A percentile compares a stretch with the other conserved stretches of the same genome.
phyloP scores from a whole-genome alignment of 257 asterid genomes.

The Lantana camara region DNA sequence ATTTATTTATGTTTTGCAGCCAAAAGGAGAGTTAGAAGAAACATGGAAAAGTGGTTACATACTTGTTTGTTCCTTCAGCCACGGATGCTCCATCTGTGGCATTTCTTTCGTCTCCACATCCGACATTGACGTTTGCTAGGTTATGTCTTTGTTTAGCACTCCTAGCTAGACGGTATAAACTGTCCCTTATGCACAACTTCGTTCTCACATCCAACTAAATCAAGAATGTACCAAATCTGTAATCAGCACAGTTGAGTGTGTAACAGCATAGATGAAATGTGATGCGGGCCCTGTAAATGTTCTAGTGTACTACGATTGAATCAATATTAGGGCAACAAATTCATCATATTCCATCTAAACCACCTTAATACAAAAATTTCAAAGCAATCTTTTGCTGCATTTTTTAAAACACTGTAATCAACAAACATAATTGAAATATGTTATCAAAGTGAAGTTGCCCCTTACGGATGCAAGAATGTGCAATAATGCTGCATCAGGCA shows the following conservation, averaged over 20 bases:
- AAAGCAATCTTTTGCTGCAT: background rate
- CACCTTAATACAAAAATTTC: background rate
- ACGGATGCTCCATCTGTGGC: constrained; percentile 27
- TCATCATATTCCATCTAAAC: constrained; percentile 6
- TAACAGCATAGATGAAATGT: background rate
- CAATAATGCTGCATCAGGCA: background rate
- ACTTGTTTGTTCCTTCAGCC: constrained; percentile 37
- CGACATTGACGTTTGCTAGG: constrained; percentile 33
- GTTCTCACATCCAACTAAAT: constrained; percentile 80
- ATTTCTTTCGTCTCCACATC: constrained; percentile 37
- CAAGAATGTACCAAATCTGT: constrained; percentile 25
- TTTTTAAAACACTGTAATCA: background rate
- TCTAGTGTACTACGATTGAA: background rate
- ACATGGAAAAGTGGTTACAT: constrained; percentile 11
- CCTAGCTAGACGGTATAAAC: constrained; percentile 84
- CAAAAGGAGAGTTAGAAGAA: background rate
- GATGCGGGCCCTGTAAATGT: background rate
- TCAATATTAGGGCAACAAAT: background rate
- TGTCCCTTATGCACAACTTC: constrained; percentile 86
- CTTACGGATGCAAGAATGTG: constrained; percentile 14
- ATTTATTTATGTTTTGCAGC: constrained; percentile 1
- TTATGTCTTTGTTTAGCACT: constrained; percentile 83
- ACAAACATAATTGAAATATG: background rate
- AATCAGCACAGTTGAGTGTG: background rate
- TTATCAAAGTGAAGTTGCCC: constrained; percentile 2